phyloP scores from a whole-genome alignment of 2,329 filamentous ascomycete species.

The Pseudocercospora musae region DNA sequence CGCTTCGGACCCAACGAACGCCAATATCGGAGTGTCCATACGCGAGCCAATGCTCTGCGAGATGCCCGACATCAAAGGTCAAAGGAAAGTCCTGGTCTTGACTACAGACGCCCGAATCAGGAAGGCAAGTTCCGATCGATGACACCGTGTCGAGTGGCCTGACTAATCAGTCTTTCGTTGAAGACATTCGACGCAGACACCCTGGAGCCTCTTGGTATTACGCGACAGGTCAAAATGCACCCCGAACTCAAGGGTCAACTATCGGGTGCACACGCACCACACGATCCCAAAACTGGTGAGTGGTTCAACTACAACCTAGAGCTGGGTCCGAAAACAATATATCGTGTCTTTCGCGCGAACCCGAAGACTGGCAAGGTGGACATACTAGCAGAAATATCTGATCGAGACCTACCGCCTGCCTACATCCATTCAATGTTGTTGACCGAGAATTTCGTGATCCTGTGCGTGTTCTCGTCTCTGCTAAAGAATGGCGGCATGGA shows the following conservation, averaged over 20 bases:
- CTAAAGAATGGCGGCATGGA: constrained; percentile 56
- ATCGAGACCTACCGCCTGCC: constrained; percentile 52
- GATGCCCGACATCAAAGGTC: background rate
- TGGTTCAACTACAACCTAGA: constrained; percentile 80
- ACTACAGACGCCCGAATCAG: constrained; percentile 52
- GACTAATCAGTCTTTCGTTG: constrained; percentile 19
- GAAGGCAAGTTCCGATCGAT: background rate
- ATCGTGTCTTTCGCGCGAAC: constrained; percentile 67
- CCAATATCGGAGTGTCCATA: constrained; percentile 65
- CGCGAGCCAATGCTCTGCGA: constrained; percentile 24
- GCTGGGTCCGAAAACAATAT: constrained; percentile 55
- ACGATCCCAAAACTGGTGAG: constrained; percentile 70
- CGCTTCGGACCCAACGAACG: constrained; percentile 9
- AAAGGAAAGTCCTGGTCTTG: constrained; percentile 44
- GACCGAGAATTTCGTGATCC: constrained; percentile 65
- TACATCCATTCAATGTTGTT: constrained; percentile 85
- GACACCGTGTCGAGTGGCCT: background rate
- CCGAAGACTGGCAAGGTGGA: constrained; percentile 62
- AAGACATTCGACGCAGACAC: constrained; percentile 67
- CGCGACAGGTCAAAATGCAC: constrained; percentile 60
- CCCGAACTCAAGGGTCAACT: constrained; percentile 64
- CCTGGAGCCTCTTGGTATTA: constrained; percentile 67
- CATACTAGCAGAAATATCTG: constrained; percentile 65
- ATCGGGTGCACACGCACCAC: constrained; percentile 68
- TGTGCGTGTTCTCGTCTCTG: constrained; percentile 69